A percentile compares a stretch with the other conserved stretches of the same genome.
These are phyloP conservation scores for Amanita exitialis DNA, from an alignment of 768 basidiomycete genomes.

Conservation along the genomic window DNA sequence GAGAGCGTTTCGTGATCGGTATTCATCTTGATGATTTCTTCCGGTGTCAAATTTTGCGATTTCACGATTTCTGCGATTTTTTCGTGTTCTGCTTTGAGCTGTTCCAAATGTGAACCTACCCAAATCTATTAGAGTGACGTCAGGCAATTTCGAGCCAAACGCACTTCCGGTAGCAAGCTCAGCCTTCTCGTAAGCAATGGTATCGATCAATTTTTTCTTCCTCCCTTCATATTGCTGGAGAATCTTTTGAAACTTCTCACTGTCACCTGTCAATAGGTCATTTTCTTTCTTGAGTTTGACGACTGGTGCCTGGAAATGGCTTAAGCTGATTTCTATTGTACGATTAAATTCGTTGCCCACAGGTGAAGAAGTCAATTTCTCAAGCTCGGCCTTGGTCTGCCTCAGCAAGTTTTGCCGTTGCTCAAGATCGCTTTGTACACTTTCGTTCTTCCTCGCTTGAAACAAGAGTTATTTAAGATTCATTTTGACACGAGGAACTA, in stretches of 20 bases:
- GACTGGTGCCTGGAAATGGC: conserved; percentile 40
- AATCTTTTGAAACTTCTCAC: conserved; percentile 70
- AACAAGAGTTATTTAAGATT: conserved; percentile 5
- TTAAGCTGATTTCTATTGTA: conserved; percentile 3
- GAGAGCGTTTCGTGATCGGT: conserved; percentile 75
- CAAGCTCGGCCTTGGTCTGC: conserved; percentile 40
- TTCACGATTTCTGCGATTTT: conserved; percentile 60
- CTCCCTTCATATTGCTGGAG: conserved; percentile 60
- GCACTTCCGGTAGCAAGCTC: conserved; percentile 49
- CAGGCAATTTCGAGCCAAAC: not conserved
- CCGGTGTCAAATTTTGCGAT: conserved; percentile 81
- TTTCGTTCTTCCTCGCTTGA: conserved; percentile 63
- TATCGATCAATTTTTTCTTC: conserved; percentile 57
- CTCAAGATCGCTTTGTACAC: conserved; percentile 54
- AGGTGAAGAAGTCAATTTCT: conserved; percentile 51
- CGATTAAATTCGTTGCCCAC: conserved; percentile 22
- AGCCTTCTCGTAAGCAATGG: conserved; percentile 56
- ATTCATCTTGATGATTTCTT: conserved; percentile 89
- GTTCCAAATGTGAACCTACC: conserved; percentile 51
- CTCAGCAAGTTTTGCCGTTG: conserved; percentile 37
- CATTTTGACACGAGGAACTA: conserved; percentile 10
- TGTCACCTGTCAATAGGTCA: conserved; percentile 57
- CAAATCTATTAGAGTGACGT: conserved; percentile 2
- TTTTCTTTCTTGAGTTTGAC: conserved; percentile 54
- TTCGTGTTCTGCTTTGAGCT: conserved; percentile 53